These are phyloP conservation scores for Aspergillus niger DNA, from an alignment of 2,329 filamentous ascomycete genomes.

Conservation along the genomic window DNA sequence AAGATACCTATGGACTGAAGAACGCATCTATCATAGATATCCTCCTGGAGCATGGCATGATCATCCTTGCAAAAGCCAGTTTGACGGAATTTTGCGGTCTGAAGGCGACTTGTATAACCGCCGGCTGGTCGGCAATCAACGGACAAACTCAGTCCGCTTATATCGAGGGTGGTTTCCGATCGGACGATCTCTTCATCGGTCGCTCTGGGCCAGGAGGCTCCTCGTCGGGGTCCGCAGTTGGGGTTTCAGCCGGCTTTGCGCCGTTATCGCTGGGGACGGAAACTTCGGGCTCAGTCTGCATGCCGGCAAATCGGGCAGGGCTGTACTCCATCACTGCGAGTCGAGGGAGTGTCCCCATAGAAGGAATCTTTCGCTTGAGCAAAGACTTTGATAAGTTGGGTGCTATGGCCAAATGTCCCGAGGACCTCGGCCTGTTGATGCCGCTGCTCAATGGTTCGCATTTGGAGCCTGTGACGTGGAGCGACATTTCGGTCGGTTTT, in stretches of 20 bases:
- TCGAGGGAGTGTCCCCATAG: background rate
- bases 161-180: background rate
- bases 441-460: background rate
- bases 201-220: constrained; percentile 1
- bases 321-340: background rate
- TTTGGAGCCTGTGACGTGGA: background rate
- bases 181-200: background rate
- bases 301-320: background rate
- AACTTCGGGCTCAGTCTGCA: constrained; percentile 2
- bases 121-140: constrained; percentile 1
- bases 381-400: background rate
- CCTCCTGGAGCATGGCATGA: background rate
- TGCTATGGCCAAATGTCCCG: background rate
- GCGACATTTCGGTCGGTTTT: background rate
- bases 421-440: background rate
- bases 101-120: background rate
- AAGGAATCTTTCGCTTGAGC: background rate
- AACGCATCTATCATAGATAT: background rate
- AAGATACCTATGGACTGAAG: background rate
- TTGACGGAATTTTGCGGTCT: constrained; percentile 2
- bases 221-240: background rate
- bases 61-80: constrained; percentile 1
- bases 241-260: background rate
- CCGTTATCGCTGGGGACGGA: background rate
- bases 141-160: background rate